Base-by-base conservation (phyloP, 352 stramenopile species). In the Pythium aristosporum region DNA sequence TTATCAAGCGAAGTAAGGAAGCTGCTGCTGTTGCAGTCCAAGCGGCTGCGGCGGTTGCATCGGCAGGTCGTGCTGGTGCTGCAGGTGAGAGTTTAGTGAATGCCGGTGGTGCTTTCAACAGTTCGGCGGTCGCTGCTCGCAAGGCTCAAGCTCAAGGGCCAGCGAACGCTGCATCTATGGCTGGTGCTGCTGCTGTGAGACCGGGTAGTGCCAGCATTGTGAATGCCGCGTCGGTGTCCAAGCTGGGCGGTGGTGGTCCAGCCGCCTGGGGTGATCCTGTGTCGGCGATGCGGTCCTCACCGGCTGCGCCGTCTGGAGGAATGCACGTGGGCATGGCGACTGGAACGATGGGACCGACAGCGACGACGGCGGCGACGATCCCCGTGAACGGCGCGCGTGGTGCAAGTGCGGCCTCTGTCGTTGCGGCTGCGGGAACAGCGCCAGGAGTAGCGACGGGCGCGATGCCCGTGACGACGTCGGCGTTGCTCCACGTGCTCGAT, bases 1-100 rank as follows among this genome's bases (percentile, higher is more conserved):
- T 95, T 30, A 95, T 95, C 61, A 92, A 93, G 55, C 82, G 85
- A 37, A 92, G 84, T 67, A 95, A 95, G 55, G 80, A 92, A 60
- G 79, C 83, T 0, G 84, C 86, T 12, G 82, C 87, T 5, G 78
- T 83, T 9, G 82, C 83, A 9, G 82, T 92, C 5, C 84, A 95
- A 70, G 82, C 82, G 25, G 85, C 76, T 16, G 75, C 85, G 6
- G 79, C 82, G 9, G 84, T 91, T 11, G 84, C 80, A 3, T 87
- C 81, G 0, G 76, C 78, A 47, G 71, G 76, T 6, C 75, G 79
- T 20, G 20, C 32, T 36, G 28, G 49, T 18, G 48, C 77, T 20
- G 76, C 70, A 16, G 77, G 69, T 32, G 74, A 78, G 2, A 77
- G 87, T 46, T 75, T 76, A 7, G 76, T 88, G 63, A 30, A 30